These are phyloP conservation scores for Emmonsia crescens DNA, from an alignment of 2,329 filamentous ascomycete species.

Conservation along the genomic window DNA sequence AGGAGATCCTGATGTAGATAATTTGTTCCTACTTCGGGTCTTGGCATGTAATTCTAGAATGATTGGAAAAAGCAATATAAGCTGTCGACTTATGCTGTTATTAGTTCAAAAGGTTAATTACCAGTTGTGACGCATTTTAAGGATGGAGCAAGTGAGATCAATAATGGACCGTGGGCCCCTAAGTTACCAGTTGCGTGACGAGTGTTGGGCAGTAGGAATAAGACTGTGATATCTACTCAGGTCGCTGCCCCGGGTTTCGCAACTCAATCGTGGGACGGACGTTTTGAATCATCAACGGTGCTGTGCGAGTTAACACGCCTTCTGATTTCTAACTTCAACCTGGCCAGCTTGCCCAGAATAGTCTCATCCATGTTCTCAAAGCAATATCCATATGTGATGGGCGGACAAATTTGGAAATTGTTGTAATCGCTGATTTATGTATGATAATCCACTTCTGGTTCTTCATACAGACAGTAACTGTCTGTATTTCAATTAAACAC, in stretches of 20 bases:
- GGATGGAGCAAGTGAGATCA: not conserved
- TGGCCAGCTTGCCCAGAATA: not conserved
- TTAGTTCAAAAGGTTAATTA: not conserved
- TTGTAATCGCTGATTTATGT: not conserved
- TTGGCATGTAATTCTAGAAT: not conserved
- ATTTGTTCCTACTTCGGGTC: not conserved
- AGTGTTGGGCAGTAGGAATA: not conserved
- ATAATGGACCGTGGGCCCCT: not conserved
- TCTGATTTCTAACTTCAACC: not conserved
- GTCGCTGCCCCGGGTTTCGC: no score
- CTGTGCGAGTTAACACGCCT: no score
- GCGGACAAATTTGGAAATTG: not conserved
- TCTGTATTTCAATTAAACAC: no score
- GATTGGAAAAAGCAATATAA: not conserved
- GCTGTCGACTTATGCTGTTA: not conserved
- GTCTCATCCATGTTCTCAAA: not conserved
- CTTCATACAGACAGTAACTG: not conserved
- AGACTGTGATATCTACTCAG: no score
- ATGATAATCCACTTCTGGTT: not conserved
- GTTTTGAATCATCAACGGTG: no score
- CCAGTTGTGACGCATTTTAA: not conserved
- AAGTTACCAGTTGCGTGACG: not conserved
- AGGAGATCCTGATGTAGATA: not conserved
- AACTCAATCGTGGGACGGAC: no score
- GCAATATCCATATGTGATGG: not conserved